Percentiles rank a stretch among this genome's conserved stretches.
Evolutionary conservation across 2,329 filamentous ascomycete species (phyloP).

Genomic region (Ophiostoma ips): DNA sequence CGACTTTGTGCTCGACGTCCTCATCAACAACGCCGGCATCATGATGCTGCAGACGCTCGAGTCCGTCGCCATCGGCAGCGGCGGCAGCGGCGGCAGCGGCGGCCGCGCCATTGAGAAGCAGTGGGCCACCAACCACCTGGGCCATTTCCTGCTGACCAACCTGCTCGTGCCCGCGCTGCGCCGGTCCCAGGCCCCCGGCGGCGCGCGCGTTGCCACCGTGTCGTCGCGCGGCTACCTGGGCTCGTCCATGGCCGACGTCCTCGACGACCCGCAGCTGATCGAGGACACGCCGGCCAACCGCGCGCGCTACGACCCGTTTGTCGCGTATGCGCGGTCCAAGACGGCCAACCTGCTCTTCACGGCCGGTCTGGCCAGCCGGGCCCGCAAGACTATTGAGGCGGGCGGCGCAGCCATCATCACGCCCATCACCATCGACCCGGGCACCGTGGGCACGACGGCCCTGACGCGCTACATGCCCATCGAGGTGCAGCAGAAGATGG

Average conservation of each 20-base stretch:
- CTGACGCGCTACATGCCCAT: conserved; percentile 5
- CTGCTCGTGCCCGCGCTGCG: conserved; percentile 31
- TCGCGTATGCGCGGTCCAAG: conserved; percentile 37
- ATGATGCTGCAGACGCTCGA: conserved; percentile 21
- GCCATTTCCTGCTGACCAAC: conserved; percentile 35
- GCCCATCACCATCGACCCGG: conserved; percentile 29
- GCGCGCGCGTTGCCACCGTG: conserved; percentile 28
- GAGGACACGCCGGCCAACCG: conserved; percentile 17
- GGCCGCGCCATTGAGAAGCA: conserved; percentile 23
- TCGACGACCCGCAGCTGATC: conserved; percentile 29
- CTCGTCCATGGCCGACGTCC: conserved; percentile 27
- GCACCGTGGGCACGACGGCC: conserved; percentile 14
- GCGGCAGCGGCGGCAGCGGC: conserved; percentile 11
- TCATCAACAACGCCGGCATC: conserved; percentile 29
- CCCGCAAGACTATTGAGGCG: conserved; percentile 23
- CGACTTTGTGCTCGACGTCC: conserved; percentile 22
- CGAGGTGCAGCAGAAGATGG: conserved; percentile 7
- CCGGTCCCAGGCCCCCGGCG: conserved; percentile 16
- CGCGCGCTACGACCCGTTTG: conserved; percentile 18
- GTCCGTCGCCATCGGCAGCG: conserved; percentile 17
- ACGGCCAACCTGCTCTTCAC: conserved; percentile 36
- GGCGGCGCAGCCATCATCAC: conserved; percentile 20
- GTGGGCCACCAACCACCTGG: conserved; percentile 36
- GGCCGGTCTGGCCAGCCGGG: conserved; percentile 25
- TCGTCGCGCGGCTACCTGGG: conserved; percentile 27